A percentile compares a stretch with the other conserved stretches of the same genome.
phyloP scores from a whole-genome alignment of 2,329 filamentous ascomycete genomes.

The Pseudocercospora crystallina region DNA sequence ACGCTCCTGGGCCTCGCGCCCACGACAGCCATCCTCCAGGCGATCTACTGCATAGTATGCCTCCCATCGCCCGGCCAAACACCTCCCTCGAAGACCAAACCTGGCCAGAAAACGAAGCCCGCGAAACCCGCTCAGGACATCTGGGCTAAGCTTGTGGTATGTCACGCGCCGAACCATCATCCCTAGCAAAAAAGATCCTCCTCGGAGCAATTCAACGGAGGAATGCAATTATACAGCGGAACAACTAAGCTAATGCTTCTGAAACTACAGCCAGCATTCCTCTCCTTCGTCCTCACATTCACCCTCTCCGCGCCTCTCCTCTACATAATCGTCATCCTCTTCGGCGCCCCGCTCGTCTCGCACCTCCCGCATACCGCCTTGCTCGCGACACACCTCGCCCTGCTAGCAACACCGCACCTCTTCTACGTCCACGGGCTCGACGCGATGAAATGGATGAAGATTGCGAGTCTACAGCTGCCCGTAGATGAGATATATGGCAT shows the following conservation, averaged over 20 bases:
- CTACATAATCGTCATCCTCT: conserved; percentile 70
- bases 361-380: conserved; percentile 77
- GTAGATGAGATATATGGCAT: conserved; percentile 84
- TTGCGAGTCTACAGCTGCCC: conserved; percentile 68
- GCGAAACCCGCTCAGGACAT: conserved; percentile 55
- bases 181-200: neutral
- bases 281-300: conserved; percentile 63
- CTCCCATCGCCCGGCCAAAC: conserved; percentile 54
- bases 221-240: neutral
- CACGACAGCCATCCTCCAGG: conserved; percentile 64
- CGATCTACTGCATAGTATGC: conserved; percentile 58
- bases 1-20: conserved; percentile 63
- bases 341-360: conserved; percentile 85
- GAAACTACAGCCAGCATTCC: conserved; percentile 62
- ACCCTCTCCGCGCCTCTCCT: conserved; percentile 59
- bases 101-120: conserved; percentile 44
- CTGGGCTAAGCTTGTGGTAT: conserved; percentile 44
- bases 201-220: no score
- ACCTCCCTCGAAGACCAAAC: conserved; percentile 42
- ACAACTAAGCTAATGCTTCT: neutral
- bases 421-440: conserved; percentile 86
- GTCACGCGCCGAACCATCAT: conserved; percentile 20
- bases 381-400: conserved; percentile 75
- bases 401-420: conserved; percentile 75
- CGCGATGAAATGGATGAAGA: conserved; percentile 64